Conservation (phyloP, 495 filamentous ascomycete species). For the Cudoniella acicularis region DNA sequence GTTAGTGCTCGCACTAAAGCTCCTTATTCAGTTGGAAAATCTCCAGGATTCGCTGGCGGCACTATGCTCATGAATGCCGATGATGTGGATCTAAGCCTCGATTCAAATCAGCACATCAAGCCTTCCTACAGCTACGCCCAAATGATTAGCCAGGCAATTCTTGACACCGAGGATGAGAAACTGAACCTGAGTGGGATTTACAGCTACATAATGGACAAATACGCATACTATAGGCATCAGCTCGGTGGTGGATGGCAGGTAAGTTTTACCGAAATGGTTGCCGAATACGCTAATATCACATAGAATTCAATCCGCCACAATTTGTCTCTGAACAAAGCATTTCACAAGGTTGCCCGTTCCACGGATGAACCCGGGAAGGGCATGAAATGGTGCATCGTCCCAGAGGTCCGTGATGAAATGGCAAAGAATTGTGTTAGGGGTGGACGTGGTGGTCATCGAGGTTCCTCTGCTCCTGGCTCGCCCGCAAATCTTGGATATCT, state of each 20-base stretch:
- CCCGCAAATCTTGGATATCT: constrained; percentile 39
- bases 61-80: constrained; percentile 44
- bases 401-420: constrained; percentile 73
- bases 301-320: constrained; percentile 97
- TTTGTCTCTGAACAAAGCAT: constrained; percentile 86
- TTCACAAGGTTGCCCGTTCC: constrained; percentile 84
- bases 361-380: constrained; percentile 97
- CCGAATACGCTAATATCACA: background rate
- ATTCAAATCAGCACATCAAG: constrained; percentile 82
- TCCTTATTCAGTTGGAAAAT: constrained; percentile 32
- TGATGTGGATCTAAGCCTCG: constrained; percentile 77
- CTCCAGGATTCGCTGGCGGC: constrained; percentile 38
- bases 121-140: constrained; percentile 95
- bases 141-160: constrained; percentile 92
- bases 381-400: constrained; percentile 94
- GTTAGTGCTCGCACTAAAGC: constrained; percentile 31
- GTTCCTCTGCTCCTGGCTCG: constrained; percentile 54
- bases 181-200: constrained; percentile 88
- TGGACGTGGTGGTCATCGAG: constrained; percentile 54
- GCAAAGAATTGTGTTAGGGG: constrained; percentile 42
- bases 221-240: constrained; percentile 85
- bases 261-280: constrained; percentile 24
- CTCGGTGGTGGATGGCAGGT: constrained; percentile 83
- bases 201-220: constrained; percentile 80
- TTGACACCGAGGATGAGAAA: constrained; percentile 77